Evolutionary conservation across 108 stramenopile genomes (phyloP).

Genomic region (Pseudonitzschia pungens): DNA sequence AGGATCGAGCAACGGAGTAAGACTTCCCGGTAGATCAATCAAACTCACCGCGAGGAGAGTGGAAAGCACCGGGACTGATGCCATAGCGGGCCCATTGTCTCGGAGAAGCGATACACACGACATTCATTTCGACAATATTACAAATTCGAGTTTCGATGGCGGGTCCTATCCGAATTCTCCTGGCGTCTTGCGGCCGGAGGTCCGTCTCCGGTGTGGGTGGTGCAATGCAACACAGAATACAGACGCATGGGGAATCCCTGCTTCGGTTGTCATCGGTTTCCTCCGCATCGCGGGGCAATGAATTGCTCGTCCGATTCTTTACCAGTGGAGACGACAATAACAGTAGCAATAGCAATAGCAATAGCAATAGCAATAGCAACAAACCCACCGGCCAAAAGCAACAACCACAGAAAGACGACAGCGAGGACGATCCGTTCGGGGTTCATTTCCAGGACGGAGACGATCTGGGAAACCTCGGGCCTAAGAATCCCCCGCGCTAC

Average conservation of each 20-base stretch:
- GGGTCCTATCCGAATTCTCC: conserved; percentile 11
- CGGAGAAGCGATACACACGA: too few relatives aligned
- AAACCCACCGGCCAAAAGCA: not conserved
- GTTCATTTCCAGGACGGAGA: conserved; percentile 50
- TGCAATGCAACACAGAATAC: not conserved
- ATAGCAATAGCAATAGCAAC: not conserved
- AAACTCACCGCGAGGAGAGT: too few relatives aligned
- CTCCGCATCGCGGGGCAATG: too few relatives aligned
- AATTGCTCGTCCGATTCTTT: conserved; percentile 9
- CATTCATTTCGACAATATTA: not conserved
- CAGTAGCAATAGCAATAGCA: too few relatives aligned
- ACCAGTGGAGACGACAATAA: not conserved
- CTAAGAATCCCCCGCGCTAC: conserved; percentile 61
- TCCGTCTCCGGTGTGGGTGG: not conserved
- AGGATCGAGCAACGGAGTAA: too few relatives aligned
- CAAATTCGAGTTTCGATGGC: not conserved
- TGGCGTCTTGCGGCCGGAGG: conserved; percentile 1
- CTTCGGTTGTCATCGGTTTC: not conserved
- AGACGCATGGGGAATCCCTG: not conserved
- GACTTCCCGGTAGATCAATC: too few relatives aligned
- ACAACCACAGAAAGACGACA: conserved; percentile 4
- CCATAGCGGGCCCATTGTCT: too few relatives aligned
- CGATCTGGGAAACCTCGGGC: conserved; percentile 47
- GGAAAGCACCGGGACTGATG: too few relatives aligned
- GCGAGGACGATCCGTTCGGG: conserved; percentile 59